Conservation (phyloP, 164 flowering plant genomes). For the Platanus orientalis region DNA sequence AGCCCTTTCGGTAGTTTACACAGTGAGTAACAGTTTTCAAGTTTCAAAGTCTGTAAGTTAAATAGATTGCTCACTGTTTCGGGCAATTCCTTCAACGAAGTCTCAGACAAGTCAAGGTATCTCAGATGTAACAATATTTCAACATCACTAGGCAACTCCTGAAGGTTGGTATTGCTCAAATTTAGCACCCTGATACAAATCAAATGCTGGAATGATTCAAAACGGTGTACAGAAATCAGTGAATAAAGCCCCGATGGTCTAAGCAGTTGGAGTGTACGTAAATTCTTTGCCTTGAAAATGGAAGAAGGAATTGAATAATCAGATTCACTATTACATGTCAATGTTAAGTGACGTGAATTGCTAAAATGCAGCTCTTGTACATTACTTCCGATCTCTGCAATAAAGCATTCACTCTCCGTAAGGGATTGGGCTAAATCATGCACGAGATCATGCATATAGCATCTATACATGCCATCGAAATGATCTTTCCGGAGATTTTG, state of each 20-base stretch:
- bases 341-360: neutral
- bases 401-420: neutral
- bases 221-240: too few species aligned
- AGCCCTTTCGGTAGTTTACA: neutral
- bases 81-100: neutral
- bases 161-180: neutral
- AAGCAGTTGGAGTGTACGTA: neutral
- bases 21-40: neutral
- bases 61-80: neutral
- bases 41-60: neutral
- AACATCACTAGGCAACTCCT: neutral
- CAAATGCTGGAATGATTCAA: neutral
- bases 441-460: too few species aligned
- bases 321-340: too few species aligned
- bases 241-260: too few species aligned
- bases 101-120: conserved; percentile 15
- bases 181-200: neutral
- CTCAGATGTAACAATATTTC: conserved; percentile 26
- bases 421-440: too few species aligned
- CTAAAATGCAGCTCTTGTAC: neutral
- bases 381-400: too few species aligned
- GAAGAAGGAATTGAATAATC: neutral
- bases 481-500: neutral
- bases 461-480: too few species aligned
- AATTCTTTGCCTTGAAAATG: neutral